Base-by-base conservation (phyloP, 176 grass and related monocot species). In the Cenchrus americanus region DNA sequence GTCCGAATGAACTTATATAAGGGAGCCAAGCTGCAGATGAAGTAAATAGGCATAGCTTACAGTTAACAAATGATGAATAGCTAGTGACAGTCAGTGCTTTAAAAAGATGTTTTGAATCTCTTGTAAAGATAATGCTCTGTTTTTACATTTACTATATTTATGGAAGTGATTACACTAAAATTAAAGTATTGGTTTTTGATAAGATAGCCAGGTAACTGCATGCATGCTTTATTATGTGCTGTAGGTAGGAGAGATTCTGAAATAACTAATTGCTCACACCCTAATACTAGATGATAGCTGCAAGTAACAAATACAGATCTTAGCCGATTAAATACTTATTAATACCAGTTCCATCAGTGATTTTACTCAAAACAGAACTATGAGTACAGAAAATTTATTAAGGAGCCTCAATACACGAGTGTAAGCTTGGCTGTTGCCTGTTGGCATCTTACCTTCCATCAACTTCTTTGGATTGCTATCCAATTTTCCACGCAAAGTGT, bases 401-500 rank as follows among this genome's bases (percentile, higher is more conserved):
- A 44, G 12, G 17, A 68, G 41, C 40, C 18, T 9, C 18, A 68
- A 69, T 43, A 43, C 66, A 43, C 5, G 5, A 46, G 41, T 46
- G 41, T 70, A 41, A 47, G 5, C 2, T 37, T 37, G 34, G 34
- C 34, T 37, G 34, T 37, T 9, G 27, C 27, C 27, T 30, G 27
- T 49, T 17, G 19, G 23, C 69, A 50, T 72, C 44, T 50, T 26
- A 30, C 23, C 46, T 64, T 79, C 24, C 21, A 10, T 79, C 14
- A 17, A 13, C 17, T 32, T 76, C n/a, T 17, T 42, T 43, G 23
- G 37, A 7, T 83, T 88, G 5, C 17, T 68, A 5, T 48, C 13
- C 13, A 19, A 23, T 71, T 53, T 78, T 54, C 5, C 18, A 23
- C 67, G 75, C 66, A 17, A 12, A 76, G 22, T 87, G 18, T 51